Base-by-base conservation (phyloP, 23 red algal species). In the Gracilaria gracilis region DNA sequence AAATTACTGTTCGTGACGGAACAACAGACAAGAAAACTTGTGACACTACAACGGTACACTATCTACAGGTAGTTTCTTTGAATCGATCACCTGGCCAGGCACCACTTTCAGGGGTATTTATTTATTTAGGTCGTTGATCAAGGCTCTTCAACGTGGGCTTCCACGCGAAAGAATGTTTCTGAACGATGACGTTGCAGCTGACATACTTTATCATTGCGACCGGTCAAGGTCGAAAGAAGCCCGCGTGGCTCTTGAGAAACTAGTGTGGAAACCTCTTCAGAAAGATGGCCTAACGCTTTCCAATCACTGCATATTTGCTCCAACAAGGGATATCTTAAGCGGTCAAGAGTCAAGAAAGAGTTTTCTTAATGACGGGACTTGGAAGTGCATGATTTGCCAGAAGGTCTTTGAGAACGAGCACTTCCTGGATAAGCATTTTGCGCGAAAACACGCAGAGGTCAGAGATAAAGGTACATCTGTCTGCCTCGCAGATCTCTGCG, bases 401-500 rank as follows among this genome's bases (percentile, higher is more conserved):
- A 92, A 92, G 38, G 80, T 71, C 2, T 92, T 92, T 51, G 23
- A 69, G 33, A 79, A 77, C 20, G 89, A 92, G 67, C 80, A 92
- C 48, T 92, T 54, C 40, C 80, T 83, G 36, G 89, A 92, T 64
- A 92, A 77, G 51, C 89, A 92, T 62, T 62, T 92, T 57, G 89
- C 89, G 2, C 51, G 89, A 19, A 83, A 79, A 79, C 89, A 92
- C 39, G 21, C 59, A 21, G 47, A 78, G 9, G 49, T 84, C 4
- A 58, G 80, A n/a, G 58, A 92, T 36, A 62, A 84, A 61, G 55
- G 24, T 64, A 65, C 49, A 57, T 50, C 61, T 17, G 75, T 71
- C 23, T 92, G 89, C 57, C 39, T 92, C 4, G 89, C 89, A 40
- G 80, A 92, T 84, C 48, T 92, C 13, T 92, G 89, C 54, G 89